These are phyloP conservation scores for Astrothelium macrocarpum DNA, from an alignment of 495 filamentous ascomycete species.

Conservation along the genomic window DNA sequence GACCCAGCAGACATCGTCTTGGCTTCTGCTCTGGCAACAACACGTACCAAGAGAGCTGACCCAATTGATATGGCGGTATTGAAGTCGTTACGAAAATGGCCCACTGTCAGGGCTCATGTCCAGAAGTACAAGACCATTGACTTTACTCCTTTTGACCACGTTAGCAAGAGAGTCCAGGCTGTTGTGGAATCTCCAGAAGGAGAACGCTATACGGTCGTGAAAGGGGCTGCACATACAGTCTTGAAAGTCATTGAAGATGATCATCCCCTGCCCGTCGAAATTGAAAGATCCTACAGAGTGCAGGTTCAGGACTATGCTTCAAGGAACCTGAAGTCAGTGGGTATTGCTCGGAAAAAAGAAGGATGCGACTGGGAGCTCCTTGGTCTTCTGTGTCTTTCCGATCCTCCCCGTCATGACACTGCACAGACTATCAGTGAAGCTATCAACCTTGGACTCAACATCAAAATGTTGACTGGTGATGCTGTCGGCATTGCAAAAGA, in stretches of 20 bases:
- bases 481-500: constrained; percentile 53
- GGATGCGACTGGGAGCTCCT: constrained; percentile 57
- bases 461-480: constrained; percentile 60
- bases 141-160: constrained; percentile 85
- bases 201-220: constrained; percentile 75
- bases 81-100: constrained; percentile 70
- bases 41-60: constrained; percentile 90
- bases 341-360: constrained; percentile 78
- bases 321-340: constrained; percentile 86
- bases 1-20: constrained; percentile 79
- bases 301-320: constrained; percentile 84
- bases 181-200: constrained; percentile 73
- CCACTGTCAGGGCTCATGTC: constrained; percentile 63
- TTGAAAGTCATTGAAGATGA: constrained; percentile 75
- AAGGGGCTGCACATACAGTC: constrained; percentile 81
- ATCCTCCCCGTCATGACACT: constrained; percentile 62
- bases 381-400: constrained; percentile 63
- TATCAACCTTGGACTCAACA: constrained; percentile 45
- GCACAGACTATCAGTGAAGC: constrained; percentile 44
- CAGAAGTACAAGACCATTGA: constrained; percentile 67
- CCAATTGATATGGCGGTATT: constrained; percentile 92
- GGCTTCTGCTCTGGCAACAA: constrained; percentile 82
- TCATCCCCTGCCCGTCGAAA: constrained; percentile 58
- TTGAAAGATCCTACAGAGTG: constrained; percentile 74
- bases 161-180: constrained; percentile 86